Evolutionary conservation across 768 basidiomycete species (phyloP), one percentile per base, ranked within the genome.

Genomic region (Suillus weaverae): DNA sequence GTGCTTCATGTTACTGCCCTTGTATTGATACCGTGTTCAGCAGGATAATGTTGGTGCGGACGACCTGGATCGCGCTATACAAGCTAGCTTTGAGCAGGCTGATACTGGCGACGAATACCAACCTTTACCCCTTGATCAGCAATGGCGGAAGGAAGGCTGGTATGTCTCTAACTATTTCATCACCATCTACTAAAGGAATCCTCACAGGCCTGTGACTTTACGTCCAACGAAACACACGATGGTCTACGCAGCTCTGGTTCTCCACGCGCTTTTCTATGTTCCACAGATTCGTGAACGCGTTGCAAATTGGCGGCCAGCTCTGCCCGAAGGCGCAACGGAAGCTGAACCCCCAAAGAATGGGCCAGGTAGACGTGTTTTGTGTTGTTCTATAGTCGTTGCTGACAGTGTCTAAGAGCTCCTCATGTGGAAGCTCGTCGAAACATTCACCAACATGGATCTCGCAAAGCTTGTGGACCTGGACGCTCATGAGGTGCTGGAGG

Each of bases 371-470:
- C 26, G 68, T 79, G 64, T 73, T 39, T 10, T 22, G 38, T 30
- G 6, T 20, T 30, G 18, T 13, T 30, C 38, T 30, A 59, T 41
- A 41, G 11, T 20, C 26, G 11, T 32, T 51, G 67, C 8, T 68
- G 79, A 32, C 77, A 78, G 18, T 61, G 70, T 36, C 35, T 48
- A 53, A 39, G 57, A 59, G 10, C 57, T 59, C 9, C 39, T 81
- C 5, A 74, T 89, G 61, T 86, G 84, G 82, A 80, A 81, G 33
- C 73, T 91, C 50, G 78, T 89, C 53, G 89, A 91, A 72, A 80
- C 89, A 51, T 90, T 88, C 71, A 83, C 85, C 3, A 85, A 90
- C 68, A 83, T 92, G 80, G 90, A 92, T 67, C 77, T 90, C 13
- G 89, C 86, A 6, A 79, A 83, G 16, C 70, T 91, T 13, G 81